phyloP scores from a whole-genome alignment of 1,139 yeast genomes.

The Debaryomyces fabryi region DNA sequence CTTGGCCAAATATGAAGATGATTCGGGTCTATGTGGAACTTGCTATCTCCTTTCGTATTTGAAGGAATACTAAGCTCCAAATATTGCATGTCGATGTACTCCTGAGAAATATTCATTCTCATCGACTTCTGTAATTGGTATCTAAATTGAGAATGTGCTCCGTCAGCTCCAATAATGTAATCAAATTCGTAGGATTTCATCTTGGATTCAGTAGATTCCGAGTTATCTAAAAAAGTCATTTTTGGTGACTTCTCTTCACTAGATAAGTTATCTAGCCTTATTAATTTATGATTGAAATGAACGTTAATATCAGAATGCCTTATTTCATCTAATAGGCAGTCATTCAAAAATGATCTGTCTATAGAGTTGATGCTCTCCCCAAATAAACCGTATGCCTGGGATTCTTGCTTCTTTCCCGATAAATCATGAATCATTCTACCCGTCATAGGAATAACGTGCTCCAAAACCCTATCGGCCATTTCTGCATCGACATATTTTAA shows the following conservation, averaged over 20 bases:
- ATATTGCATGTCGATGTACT: constrained; percentile 83
- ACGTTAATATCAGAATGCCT: constrained; percentile 44
- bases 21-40: constrained; percentile 64
- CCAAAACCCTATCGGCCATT: constrained; percentile 58
- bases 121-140: constrained; percentile 65
- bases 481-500: constrained; percentile 60
- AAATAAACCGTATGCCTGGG: constrained; percentile 79
- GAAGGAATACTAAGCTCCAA: constrained; percentile 79
- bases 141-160: constrained; percentile 78
- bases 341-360: constrained; percentile 72
- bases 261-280: constrained; percentile 32
- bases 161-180: constrained; percentile 81
- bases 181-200: constrained; percentile 44
- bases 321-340: constrained; percentile 63
- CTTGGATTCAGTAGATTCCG: constrained; percentile 13
- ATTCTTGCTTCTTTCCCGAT: constrained; percentile 59
- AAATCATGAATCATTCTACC: constrained; percentile 88
- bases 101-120: constrained; percentile 73
- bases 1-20: constrained; percentile 96
- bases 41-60: constrained; percentile 22
- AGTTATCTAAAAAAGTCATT: constrained; percentile 26
- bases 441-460: constrained; percentile 75
- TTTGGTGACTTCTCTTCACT: constrained; percentile 24
- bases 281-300: constrained; percentile 61
- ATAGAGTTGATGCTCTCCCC: constrained; percentile 88